phyloP scores from a whole-genome alignment of 441 rosid species.

The Gossypium lobatum region DNA sequence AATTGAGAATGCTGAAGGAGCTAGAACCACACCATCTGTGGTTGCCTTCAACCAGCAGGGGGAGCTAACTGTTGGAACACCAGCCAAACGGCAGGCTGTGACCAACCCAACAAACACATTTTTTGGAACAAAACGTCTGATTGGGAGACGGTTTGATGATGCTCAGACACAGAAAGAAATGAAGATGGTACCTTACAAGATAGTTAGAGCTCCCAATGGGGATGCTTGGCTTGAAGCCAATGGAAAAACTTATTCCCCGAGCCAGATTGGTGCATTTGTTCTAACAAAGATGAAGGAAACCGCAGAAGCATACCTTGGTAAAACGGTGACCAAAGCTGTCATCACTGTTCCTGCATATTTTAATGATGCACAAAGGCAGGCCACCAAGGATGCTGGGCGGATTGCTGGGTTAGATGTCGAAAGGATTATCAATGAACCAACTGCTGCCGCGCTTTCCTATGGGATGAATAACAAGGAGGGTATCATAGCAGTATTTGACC shows the following conservation, averaged over 20 bases:
- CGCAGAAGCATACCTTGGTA: slow-evolving; percentile 51
- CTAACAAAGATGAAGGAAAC: slow-evolving; percentile 57
- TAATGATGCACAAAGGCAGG: slow-evolving; percentile 42
- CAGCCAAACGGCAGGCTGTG: slow-evolving; percentile 49
- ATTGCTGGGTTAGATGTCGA: slow-evolving; percentile 35
- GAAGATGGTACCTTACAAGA: slow-evolving; percentile 43
- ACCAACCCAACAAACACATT: slow-evolving; percentile 37
- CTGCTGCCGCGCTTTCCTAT: slow-evolving; percentile 42
- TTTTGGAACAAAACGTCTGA: slow-evolving; percentile 37
- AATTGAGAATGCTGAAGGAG: slow-evolving; percentile 55
- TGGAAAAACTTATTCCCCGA: slow-evolving; percentile 40
- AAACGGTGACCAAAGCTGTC: slow-evolving; percentile 34
- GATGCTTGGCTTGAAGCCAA: slow-evolving; percentile 43
- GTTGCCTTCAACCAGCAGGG: slow-evolving; percentile 52
- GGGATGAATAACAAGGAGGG: slow-evolving; percentile 43
- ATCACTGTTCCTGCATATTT: slow-evolving; percentile 38
- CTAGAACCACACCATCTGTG: slow-evolving; percentile 52
- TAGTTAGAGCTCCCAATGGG: slow-evolving; percentile 39
- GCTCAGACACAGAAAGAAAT: slow-evolving; percentile 40
- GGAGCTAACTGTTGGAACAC: slow-evolving; percentile 45
- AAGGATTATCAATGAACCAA: slow-evolving; percentile 43
- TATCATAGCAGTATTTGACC: slow-evolving; percentile 37
- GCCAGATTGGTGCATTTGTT: slow-evolving; percentile 36
- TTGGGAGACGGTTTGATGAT: slow-evolving; percentile 39
- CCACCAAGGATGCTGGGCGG: slow-evolving; percentile 39